phyloP scores from a whole-genome alignment of 164 flowering plant species.

The Sextonia rubra region DNA sequence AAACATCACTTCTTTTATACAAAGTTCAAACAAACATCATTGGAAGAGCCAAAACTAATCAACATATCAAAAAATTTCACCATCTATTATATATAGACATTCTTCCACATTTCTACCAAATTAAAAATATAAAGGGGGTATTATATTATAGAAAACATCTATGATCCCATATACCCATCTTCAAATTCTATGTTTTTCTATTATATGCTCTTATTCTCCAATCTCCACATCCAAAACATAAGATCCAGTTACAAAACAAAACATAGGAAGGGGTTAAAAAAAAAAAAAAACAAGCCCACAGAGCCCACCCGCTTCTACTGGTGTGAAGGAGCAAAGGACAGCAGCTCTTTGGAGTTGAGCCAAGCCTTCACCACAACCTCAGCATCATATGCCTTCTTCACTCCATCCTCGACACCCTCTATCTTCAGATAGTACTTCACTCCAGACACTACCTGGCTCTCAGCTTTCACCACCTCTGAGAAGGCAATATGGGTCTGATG shows the following conservation, averaged over 20 bases:
- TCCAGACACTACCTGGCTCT: conserved; percentile 62
- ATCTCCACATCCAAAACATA: no score
- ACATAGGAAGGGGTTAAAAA: neutral
- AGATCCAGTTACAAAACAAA: neutral
- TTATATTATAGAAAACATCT: no score
- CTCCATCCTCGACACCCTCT: conserved; percentile 18
- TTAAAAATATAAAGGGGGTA: no score
- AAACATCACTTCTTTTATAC: no score
- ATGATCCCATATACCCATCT: no score
- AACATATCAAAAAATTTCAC: no score
- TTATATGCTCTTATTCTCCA: no score
- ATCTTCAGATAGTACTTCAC: conserved; percentile 47
- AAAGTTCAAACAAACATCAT: no score
- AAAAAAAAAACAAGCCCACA: neutral
- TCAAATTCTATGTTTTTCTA: no score
- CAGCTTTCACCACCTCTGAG: conserved; percentile 42
- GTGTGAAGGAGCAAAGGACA: conserved; percentile 28
- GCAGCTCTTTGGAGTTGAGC: conserved; percentile 33
- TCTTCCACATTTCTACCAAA: no score
- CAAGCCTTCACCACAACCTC: conserved; percentile 52
- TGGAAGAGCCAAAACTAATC: no score
- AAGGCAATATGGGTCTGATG: conserved; percentile 16
- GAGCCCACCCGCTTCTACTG: neutral
- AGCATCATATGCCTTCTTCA: conserved; percentile 32
- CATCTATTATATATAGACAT: no score